Conservation (phyloP, 495 filamentous ascomycete genomes). For the Umbilicaria muhlenbergii region DNA sequence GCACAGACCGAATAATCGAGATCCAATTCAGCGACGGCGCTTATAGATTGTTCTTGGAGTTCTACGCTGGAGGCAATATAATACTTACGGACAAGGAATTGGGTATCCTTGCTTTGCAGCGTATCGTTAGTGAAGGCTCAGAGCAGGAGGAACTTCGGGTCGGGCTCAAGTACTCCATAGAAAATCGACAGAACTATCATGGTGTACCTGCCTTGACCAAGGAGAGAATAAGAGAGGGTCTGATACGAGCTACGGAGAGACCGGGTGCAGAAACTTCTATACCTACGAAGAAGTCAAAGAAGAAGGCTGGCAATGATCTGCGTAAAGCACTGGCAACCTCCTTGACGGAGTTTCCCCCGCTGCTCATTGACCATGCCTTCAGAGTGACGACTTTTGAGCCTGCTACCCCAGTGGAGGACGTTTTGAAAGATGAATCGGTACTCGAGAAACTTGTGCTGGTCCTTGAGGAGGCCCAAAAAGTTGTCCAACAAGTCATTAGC, state of each 20-base stretch:
- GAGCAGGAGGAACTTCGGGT: constrained; percentile 55
- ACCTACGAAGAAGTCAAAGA: constrained; percentile 63
- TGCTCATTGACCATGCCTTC: constrained; percentile 77
- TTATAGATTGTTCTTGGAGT: constrained; percentile 81
- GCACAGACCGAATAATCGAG: constrained; percentile 86
- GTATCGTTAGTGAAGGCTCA: constrained; percentile 64
- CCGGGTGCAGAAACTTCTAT: constrained; percentile 30
- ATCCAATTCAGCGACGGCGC: constrained; percentile 82
- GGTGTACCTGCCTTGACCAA: constrained; percentile 60
- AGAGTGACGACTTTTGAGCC: constrained; percentile 50
- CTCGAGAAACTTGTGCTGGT: constrained; percentile 46
- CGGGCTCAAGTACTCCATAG: constrained; percentile 63
- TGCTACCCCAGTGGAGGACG: constrained; percentile 43
- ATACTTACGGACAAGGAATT: constrained; percentile 73
- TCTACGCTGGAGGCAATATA: constrained; percentile 92
- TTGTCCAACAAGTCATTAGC: constrained; percentile 45
- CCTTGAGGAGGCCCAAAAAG: constrained; percentile 48
- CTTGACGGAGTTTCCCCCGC: constrained; percentile 74
- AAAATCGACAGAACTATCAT: constrained; percentile 64
- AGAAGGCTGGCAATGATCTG: constrained; percentile 55
- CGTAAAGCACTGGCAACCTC: constrained; percentile 65
- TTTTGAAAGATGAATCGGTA: constrained; percentile 48
- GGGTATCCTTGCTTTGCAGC: constrained; percentile 61
- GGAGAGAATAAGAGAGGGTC: constrained; percentile 49
- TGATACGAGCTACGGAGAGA: constrained; percentile 47